Percentiles rank a stretch among this genome's conserved stretches.
These are phyloP conservation scores for Linnemannia elongata DNA, from an alignment of 192 early-diverging fungal genomes.

Conservation along the genomic window DNA sequence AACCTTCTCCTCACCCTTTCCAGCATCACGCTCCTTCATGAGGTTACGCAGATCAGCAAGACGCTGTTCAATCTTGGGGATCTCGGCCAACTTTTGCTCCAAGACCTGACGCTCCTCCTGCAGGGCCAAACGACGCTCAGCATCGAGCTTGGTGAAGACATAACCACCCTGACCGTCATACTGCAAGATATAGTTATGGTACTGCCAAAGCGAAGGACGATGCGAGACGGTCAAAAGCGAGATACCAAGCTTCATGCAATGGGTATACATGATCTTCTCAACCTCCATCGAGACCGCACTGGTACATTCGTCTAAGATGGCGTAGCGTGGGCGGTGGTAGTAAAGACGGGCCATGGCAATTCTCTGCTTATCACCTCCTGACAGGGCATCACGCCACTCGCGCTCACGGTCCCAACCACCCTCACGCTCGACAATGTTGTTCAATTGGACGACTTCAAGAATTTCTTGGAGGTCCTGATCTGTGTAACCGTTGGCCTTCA, in stretches of 20 bases:
- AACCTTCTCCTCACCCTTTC: slow-evolving; percentile 14
- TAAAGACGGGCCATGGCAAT: slow-evolving; percentile 97
- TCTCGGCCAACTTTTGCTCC: slow-evolving; percentile 82
- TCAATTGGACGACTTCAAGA: slow-evolving; percentile 87
- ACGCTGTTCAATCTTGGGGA: slow-evolving; percentile 81
- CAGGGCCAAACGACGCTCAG: slow-evolving; percentile 85
- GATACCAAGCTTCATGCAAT: slow-evolving; percentile 85
- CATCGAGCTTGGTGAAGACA: slow-evolving; percentile 92
- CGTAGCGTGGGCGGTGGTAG: slow-evolving; percentile 95
- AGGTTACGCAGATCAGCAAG: slow-evolving; percentile 73
- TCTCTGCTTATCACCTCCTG: slow-evolving; percentile 96
- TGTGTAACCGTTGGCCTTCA: slow-evolving; percentile 75
- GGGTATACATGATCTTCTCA: slow-evolving; percentile 92
- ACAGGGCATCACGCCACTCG: slow-evolving; percentile 93
- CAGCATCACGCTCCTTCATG: slow-evolving; percentile 57
- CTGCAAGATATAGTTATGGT: slow-evolving; percentile 95
- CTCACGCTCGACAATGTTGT: slow-evolving; percentile 87
- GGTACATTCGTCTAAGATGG: slow-evolving; percentile 96
- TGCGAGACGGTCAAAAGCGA: slow-evolving; percentile 95
- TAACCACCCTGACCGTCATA: slow-evolving; percentile 98
- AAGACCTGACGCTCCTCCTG: slow-evolving; percentile 92
- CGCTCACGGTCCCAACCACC: slow-evolving; percentile 92
- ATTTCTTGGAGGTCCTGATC: slow-evolving; percentile 87
- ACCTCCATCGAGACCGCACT: slow-evolving; percentile 95
- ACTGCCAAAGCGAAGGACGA: slow-evolving; percentile 95